Evolutionary conservation across 2,329 filamentous ascomycete genomes (phyloP), one percentile per base, ranked within the genome.

Genomic region (Trichophyton benhamiae): DNA sequence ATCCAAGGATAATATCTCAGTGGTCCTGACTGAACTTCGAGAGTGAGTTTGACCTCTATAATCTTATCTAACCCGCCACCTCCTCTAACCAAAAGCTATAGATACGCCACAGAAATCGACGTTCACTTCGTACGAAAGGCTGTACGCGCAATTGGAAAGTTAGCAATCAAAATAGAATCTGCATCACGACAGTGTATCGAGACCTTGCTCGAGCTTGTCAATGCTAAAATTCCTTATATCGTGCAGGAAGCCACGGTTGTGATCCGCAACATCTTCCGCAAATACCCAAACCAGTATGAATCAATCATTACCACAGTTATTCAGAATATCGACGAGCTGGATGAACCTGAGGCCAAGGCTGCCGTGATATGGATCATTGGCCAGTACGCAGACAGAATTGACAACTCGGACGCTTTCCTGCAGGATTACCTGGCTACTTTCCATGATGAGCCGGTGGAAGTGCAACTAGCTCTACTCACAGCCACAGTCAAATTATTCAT

Each of bases 291-390:
- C 72, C 90, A 96, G 72, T 99, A 99, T 75, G 94, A 99, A 75
- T 92, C 88, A 64, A 97, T 99, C 73, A 99, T 99, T 70, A 87
- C 89, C 58, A 95, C 91, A 0, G 81, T 99, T 0, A 97, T 95
- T 76, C 91, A 96, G 72, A 92, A 99, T 69, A 83, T 99, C 25
- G 94, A 99, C 75, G 95, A 91, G 3, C 79, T 99, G 57, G 94
- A 99, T 72, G 94, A 99, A 73, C 92, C 94, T 1, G 94, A 99
- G 75, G 94, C 94, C 53, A 99, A 99, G 74, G 91, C 94, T 1
- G 94, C 94, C 62, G 96, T 99, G 85, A 94, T 99, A 52, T 99
- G 94, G 94, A 94, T 99, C 41, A 99, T 99, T 71, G 94, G 94
- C 1, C 90, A 99, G 73, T 99, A 99, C 69, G 94, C 94, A 8